phyloP scores from a whole-genome alignment of 2,329 filamentous ascomycete genomes.

The Drechslerella dactyloides region DNA sequence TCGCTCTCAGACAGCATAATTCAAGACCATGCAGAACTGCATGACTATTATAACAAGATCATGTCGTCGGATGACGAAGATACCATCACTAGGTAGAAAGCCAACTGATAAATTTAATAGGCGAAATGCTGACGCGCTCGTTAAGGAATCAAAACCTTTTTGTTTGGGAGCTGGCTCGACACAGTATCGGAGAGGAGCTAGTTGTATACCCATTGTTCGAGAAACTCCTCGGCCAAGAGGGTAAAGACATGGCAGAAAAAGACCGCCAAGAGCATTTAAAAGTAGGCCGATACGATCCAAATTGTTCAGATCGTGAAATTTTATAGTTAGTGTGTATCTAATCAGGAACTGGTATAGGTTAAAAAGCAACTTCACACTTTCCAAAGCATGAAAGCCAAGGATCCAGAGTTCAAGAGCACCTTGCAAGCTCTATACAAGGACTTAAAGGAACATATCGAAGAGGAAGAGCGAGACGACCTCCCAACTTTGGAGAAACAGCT shows the following conservation, averaged over 20 bases:
- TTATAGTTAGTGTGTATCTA: too few relatives aligned
- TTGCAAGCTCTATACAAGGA: conserved; percentile 60
- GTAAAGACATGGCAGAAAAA: conserved; percentile 60
- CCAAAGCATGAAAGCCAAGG: conserved; percentile 60
- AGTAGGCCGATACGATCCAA: conserved; percentile 29
- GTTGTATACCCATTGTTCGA: conserved; percentile 66
- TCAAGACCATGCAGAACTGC: conserved; percentile 58
- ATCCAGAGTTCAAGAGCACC: conserved; percentile 60
- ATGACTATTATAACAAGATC: conserved; percentile 60
- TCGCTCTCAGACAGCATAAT: conserved; percentile 57
- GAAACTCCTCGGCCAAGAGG: conserved; percentile 60
- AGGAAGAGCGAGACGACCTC: conserved; percentile 63
- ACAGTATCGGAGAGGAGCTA: conserved; percentile 62
- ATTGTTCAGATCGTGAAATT: too few relatives aligned
- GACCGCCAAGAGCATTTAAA: conserved; percentile 58
- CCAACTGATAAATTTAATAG: neutral
- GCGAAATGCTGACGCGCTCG: neutral
- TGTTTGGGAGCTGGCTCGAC: conserved; percentile 62
- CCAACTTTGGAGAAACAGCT: conserved; percentile 62
- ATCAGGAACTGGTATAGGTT: conserved; percentile 59
- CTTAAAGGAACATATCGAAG: conserved; percentile 61
- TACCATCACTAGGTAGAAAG: conserved; percentile 36
- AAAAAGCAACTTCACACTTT: conserved; percentile 64
- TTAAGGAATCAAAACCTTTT: conserved; percentile 61
- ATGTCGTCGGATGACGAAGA: conserved; percentile 56